Evolutionary conservation across 176 grass and related monocot species (phyloP).

Genomic region (Aegilops tauschii): DNA sequence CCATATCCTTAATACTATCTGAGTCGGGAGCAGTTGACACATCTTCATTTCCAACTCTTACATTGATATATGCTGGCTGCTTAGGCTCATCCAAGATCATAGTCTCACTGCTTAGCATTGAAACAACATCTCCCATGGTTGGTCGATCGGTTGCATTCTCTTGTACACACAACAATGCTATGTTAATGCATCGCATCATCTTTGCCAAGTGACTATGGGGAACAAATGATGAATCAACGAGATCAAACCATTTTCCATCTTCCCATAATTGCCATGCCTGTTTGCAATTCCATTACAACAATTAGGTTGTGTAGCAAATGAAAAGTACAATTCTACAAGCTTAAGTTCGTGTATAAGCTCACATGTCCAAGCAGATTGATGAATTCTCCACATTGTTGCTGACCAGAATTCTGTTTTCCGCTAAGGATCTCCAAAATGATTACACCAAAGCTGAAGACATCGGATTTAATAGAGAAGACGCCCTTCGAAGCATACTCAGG

Average conservation of each 20-base stretch:
- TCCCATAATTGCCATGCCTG: slow-evolving; percentile 22
- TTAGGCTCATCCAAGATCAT: slow-evolving; percentile 11
- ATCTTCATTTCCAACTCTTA: not conserved
- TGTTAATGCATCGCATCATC: not conserved
- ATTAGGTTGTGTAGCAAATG: not conserved
- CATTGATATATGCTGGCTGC: slow-evolving; percentile 18
- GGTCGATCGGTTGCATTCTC: slow-evolving; percentile 1
- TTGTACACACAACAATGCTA: slow-evolving; percentile 22
- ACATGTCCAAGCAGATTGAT: slow-evolving; percentile 10
- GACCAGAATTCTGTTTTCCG: not conserved
- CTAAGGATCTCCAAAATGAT: slow-evolving; percentile 28
- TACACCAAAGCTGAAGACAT: slow-evolving; percentile 23
- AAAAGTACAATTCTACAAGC: not conserved
- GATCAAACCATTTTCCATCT: slow-evolving; percentile 3
- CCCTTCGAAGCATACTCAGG: slow-evolving; percentile 28
- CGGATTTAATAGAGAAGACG: slow-evolving; percentile 8
- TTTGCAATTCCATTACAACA: not conserved
- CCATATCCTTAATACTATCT: not conserved
- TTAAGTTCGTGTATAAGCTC: not conserved
- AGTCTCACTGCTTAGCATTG: slow-evolving; percentile 16
- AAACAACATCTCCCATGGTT: slow-evolving; percentile 16
- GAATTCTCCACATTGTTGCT: not conserved
- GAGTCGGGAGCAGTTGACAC: not conserved
- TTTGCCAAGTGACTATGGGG: not conserved
- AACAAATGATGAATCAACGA: slow-evolving; percentile 4